These are phyloP conservation scores for Phialemoniopsis sp. DNA, from an alignment of 2,329 filamentous ascomycete species.

Conservation along the genomic window DNA sequence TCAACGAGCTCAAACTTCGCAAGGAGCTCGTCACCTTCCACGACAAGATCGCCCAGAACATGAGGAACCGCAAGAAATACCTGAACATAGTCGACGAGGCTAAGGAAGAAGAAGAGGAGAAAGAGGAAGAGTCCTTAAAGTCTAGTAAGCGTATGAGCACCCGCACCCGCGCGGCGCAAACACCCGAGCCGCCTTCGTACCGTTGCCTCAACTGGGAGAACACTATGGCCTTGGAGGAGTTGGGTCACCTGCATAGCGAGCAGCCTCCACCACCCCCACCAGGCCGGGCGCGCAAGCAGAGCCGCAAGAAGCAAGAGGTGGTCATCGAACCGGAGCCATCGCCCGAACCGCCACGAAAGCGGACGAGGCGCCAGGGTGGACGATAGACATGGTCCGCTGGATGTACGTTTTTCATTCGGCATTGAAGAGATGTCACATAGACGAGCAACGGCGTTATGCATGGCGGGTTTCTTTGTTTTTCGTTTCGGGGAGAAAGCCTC, in stretches of 20 bases:
- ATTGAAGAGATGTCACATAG: too few species aligned
- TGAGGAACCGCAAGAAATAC: conserved; percentile 76
- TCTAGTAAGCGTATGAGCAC: conserved; percentile 37
- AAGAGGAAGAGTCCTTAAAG: conserved; percentile 24
- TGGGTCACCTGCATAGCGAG: conserved; percentile 54
- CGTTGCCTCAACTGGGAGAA: conserved; percentile 53
- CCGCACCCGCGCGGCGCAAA: conserved; percentile 29
- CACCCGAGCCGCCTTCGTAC: conserved; percentile 38
- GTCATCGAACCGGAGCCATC: too few species aligned
- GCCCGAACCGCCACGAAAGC: too few species aligned
- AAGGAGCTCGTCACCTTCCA: conserved; percentile 80
- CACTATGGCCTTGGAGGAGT: conserved; percentile 50
- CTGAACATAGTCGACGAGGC: conserved; percentile 44
- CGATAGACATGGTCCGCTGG: too few species aligned
- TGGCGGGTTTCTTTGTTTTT: too few species aligned
- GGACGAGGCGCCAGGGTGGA: too few species aligned
- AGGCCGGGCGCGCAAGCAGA: conserved; percentile 44
- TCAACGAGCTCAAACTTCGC: conserved; percentile 79
- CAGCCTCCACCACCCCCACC: conserved; percentile 43
- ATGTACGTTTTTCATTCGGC: too few species aligned
- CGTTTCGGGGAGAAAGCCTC: too few species aligned
- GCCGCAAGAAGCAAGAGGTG: conserved; percentile 43
- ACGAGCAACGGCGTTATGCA: too few species aligned
- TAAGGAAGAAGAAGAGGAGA: conserved; percentile 25
- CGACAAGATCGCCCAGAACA: conserved; percentile 71